These are phyloP conservation scores for Bipolaris cookei DNA, from an alignment of 2,329 filamentous ascomycete genomes.

Conservation along the genomic window DNA sequence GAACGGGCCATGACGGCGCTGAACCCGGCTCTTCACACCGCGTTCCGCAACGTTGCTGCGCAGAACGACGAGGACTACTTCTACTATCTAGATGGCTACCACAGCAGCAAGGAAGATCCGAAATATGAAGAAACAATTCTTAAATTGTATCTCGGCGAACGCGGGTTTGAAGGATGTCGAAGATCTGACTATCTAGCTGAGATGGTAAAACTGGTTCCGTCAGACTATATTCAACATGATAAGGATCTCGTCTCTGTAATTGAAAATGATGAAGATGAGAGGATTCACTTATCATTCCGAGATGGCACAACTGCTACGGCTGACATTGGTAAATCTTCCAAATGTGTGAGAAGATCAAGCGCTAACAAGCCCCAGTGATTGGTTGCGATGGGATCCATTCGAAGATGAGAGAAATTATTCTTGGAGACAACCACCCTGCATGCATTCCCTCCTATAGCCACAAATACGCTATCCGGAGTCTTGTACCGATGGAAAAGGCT, in stretches of 20 bases:
- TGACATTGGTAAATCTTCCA: slow-evolving; percentile 24
- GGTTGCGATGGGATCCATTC: slow-evolving; percentile 57
- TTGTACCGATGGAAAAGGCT: slow-evolving; percentile 45
- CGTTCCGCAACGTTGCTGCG: slow-evolving; percentile 47
- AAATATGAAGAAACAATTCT: slow-evolving; percentile 19
- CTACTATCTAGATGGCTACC: slow-evolving; percentile 2
- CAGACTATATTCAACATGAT: slow-evolving; percentile 7
- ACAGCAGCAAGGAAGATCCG: slow-evolving; percentile 2
- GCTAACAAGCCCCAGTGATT: slow-evolving; percentile 40
- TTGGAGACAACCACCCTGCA: slow-evolving; percentile 12
- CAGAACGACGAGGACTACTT: slow-evolving; percentile 27
- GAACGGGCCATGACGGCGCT: slow-evolving; percentile 58
- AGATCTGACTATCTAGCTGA: slow-evolving; percentile 20
- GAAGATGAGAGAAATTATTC: slow-evolving; percentile 7
- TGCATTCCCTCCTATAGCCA: slow-evolving; percentile 22
- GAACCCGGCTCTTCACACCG: slow-evolving; percentile 45
- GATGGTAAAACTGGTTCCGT: slow-evolving; percentile 14
- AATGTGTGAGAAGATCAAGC: background rate
- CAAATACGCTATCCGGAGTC: slow-evolving; percentile 25
- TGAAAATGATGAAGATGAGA: slow-evolving; percentile 22
- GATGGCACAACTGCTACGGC: slow-evolving; percentile 37
- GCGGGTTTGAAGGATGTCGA: slow-evolving; percentile 23
- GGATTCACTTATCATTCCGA: slow-evolving; percentile 30
- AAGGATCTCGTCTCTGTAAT: slow-evolving; percentile 13
- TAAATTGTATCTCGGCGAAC: slow-evolving; percentile 19